Percentiles rank a stretch among this genome's conserved stretches.
phyloP scores from a whole-genome alignment of 2,329 filamentous ascomycete genomes.

The Clonostachys rhizophaga region DNA sequence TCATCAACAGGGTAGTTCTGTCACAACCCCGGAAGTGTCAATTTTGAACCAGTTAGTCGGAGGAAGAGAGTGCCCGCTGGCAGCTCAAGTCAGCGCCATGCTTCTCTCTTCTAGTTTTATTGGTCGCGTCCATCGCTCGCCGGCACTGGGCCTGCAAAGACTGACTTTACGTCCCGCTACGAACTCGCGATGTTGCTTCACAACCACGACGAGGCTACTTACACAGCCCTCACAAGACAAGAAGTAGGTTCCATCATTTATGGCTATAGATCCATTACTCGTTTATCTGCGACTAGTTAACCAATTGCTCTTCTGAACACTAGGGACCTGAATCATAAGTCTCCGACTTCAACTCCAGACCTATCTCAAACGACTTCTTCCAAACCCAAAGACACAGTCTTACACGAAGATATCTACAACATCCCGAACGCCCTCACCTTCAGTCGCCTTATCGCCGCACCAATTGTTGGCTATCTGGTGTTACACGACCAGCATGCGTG shows the following conservation, averaged over 20 bases:
- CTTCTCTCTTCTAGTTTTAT: constrained; percentile 2
- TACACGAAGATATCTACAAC: constrained; percentile 91
- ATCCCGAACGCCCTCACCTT: constrained; percentile 92
- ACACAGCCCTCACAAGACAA: background rate
- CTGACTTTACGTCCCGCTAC: background rate
- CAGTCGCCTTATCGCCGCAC: constrained; percentile 77
- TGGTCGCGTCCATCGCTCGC: background rate
- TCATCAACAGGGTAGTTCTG: no score
- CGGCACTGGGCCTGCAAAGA: background rate
- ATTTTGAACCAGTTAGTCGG: no score
- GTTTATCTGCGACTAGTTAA: no score
- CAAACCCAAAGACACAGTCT: constrained; percentile 1
- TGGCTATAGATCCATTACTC: no score
- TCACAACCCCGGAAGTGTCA: no score
- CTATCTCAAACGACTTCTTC: no score
- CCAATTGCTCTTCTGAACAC: no score
- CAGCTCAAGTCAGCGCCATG: constrained; percentile 1
- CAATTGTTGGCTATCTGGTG: constrained; percentile 83
- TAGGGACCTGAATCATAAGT: background rate
- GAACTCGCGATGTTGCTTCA: constrained; percentile 1
- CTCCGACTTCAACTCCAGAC: background rate
- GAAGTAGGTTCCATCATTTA: background rate
- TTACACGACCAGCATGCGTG: constrained; percentile 75
- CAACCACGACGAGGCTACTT: background rate
- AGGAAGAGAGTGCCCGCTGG: background rate